These are phyloP conservation scores for Posidonia australis DNA, from an alignment of 106 monocot species.

Conservation along the genomic window DNA sequence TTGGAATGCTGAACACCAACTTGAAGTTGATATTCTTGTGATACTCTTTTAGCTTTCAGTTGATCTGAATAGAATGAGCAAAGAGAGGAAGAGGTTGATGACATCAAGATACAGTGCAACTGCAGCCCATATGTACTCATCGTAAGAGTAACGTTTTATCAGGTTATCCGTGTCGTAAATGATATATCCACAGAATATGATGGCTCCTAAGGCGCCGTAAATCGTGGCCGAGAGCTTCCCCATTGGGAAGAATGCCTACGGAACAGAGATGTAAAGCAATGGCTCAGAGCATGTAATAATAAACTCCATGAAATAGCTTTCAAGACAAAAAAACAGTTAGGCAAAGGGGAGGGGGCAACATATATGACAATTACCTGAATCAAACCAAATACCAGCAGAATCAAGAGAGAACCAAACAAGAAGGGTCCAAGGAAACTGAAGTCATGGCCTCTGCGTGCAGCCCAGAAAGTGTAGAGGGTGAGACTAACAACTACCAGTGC, in stretches of 20 bases:
- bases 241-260: constrained; percentile 59
- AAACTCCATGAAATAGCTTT: no score
- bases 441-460: constrained; percentile 54
- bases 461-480: constrained; percentile 86
- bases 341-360: neutral
- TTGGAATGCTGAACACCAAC: no score
- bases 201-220: constrained; percentile 59
- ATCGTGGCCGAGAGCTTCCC: constrained; percentile 67
- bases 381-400: constrained; percentile 59
- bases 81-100: constrained; percentile 65
- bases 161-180: constrained; percentile 82
- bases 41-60: neutral
- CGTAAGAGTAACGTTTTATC: constrained; percentile 79
- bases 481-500: constrained; percentile 52
- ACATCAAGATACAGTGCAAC: constrained; percentile 62
- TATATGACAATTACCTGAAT: constrained; percentile 46
- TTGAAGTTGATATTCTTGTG: no score
- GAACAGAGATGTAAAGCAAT: neutral
- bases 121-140: constrained; percentile 83
- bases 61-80: constrained; percentile 59
- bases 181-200: constrained; percentile 66
- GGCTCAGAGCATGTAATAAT: neutral
- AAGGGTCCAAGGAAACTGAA: constrained; percentile 73
- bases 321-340: no score
- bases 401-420: constrained; percentile 51